These are phyloP conservation scores for Sistotremastrum niveocremeum DNA, from an alignment of 768 basidiomycete species.

Conservation along the genomic window DNA sequence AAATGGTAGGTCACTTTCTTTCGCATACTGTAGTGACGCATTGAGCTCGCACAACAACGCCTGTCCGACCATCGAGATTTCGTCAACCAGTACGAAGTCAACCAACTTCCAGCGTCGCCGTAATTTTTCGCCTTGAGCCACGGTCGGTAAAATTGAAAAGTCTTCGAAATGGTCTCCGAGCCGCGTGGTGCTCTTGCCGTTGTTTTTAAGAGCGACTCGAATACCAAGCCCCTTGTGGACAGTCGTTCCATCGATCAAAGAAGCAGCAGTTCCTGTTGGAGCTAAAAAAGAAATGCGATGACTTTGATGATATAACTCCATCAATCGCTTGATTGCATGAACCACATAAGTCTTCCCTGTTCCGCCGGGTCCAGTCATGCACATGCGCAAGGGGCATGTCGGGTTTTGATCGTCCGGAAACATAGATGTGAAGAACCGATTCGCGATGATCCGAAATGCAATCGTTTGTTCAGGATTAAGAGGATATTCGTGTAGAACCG, in stretches of 20 bases:
- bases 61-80: slow-evolving; percentile 15
- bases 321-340: slow-evolving; percentile 11
- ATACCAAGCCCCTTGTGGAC: slow-evolving; percentile 15
- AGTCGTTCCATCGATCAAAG: slow-evolving; percentile 17
- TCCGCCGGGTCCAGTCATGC: slow-evolving; percentile 18
- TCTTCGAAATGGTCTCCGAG: slow-evolving; percentile 7
- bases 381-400: slow-evolving; percentile 6
- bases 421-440: no score
- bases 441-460: no score
- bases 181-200: no score
- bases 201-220: slow-evolving; percentile 8
- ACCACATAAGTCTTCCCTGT: slow-evolving; percentile 22
- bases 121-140: slow-evolving; percentile 9
- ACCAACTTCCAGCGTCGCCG: slow-evolving; percentile 14
- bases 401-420: no score
- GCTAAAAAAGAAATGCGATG: slow-evolving; percentile 16
- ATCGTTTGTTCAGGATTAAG: no score
- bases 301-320: slow-evolving; percentile 10
- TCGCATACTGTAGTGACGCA: slow-evolving; percentile 14
- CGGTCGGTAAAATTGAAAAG: slow-evolving; percentile 6
- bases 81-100: slow-evolving; percentile 16
- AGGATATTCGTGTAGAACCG: no score
- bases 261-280: slow-evolving; percentile 19
- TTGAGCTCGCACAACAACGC: slow-evolving; percentile 18
- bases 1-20: slow-evolving; percentile 14